Evolutionary conservation across 2,329 filamentous ascomycete genomes (phyloP), one percentile per base, ranked within the genome.

Genomic region (Phyllosticta citriasiana): DNA sequence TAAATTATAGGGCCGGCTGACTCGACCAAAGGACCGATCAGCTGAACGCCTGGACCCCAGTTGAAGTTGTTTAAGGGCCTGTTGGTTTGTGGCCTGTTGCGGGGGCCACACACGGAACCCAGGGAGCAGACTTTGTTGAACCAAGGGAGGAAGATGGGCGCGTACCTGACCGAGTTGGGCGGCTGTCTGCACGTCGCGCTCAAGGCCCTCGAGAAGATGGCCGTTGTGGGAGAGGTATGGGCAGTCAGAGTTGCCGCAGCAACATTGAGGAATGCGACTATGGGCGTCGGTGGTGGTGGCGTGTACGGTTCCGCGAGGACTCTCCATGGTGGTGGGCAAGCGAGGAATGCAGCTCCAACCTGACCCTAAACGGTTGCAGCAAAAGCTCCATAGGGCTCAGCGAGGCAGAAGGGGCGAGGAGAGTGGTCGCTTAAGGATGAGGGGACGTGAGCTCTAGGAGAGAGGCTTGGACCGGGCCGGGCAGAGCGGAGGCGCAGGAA

Each of bases 151-250:
- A 7, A 7, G 24, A 30, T 54, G 59, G 61, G 57, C 66, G 84
- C 89, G 72, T 87, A 97, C 93, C 88, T 97, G 89, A 66, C 94
- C 94, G 68, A 97, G 82, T 72, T 88, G 83, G 56, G 91, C 94
- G 51, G 94, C 94, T 58, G 85, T 90, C 68, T 87, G 86, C 59
- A 97, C 88, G 77, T 97, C 90, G 68, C 87, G 88, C 76, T 97
- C 93, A 65, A 97, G 82, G 64, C 84, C 87, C 67, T 90, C 86
- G 55, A 97, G 80, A 60, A 64, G 91, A 81, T 82, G 81, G 73
- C 86, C 87, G 76, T 93, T 97, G 76, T 92, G 87, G 73, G 84
- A 85, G 64, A 97, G 81, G 72, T 88, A 90, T 67, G 86, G 82
- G 75, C 93, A 97, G 69, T 91, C 86, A 64, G 80, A 72, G 66